Conservation (phyloP, 495 filamentous ascomycete species). For the Penicillium desertorum region DNA sequence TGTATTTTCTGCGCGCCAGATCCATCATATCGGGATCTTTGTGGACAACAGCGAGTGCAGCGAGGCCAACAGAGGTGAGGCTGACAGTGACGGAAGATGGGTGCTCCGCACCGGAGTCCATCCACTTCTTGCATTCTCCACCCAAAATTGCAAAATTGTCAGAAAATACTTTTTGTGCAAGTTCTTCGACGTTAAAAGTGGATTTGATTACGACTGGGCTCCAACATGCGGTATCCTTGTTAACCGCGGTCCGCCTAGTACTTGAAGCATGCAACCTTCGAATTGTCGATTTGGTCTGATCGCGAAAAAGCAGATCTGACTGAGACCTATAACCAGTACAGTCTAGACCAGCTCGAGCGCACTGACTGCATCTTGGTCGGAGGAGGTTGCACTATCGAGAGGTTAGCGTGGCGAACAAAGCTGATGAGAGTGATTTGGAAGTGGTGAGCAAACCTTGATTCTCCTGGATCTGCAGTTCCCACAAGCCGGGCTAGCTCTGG, state of each 20-base stretch:
- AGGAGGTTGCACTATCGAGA: background rate
- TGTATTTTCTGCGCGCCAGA: constrained; percentile 1
- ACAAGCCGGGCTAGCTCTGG: constrained; percentile 3
- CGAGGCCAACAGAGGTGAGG: background rate
- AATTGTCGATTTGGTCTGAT: constrained; percentile 2
- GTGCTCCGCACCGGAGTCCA: background rate
- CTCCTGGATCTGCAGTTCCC: constrained; percentile 3
- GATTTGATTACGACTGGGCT: background rate
- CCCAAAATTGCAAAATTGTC: background rate
- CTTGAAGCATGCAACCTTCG: background rate
- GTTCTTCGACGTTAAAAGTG: background rate
- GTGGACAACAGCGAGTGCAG: constrained; percentile 2
- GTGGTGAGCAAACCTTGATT: background rate
- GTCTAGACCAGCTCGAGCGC: constrained; percentile 2
- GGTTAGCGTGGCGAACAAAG: background rate
- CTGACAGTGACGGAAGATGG: background rate
- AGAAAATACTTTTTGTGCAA: background rate
- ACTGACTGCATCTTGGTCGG: constrained; percentile 3
- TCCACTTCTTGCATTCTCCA: background rate
- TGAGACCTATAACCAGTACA: constrained; percentile 1
- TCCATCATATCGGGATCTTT: constrained; percentile 1
- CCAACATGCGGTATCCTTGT: background rate
- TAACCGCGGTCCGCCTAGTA: too few species aligned
- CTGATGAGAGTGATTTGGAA: background rate
- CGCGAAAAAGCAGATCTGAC: constrained; percentile 3